Evolutionary conservation across 2,329 filamentous ascomycete genomes (phyloP).

Genomic region (Claviceps africana): DNA sequence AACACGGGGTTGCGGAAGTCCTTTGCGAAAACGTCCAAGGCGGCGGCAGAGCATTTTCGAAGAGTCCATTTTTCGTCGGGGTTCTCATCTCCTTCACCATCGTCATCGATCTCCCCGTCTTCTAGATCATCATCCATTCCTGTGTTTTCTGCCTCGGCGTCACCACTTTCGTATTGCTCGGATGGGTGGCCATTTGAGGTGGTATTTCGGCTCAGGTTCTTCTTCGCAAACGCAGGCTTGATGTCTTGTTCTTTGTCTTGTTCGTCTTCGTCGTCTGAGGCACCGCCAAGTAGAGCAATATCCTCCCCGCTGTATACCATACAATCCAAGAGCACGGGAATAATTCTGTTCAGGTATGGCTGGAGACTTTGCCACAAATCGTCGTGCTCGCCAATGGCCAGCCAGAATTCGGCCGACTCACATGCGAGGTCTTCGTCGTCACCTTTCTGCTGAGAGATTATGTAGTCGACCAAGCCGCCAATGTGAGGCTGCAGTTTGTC

Average conservation of each 20-base stretch:
- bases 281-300: conserved; percentile 68
- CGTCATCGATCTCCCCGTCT: conserved; percentile 75
- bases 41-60: conserved; percentile 91
- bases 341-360: conserved; percentile 69
- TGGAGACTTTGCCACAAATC: conserved; percentile 61
- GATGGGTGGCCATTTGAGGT: conserved; percentile 34
- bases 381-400: conserved; percentile 80
- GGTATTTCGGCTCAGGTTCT: conserved; percentile 41
- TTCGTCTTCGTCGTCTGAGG: conserved; percentile 77
- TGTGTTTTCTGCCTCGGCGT: conserved; percentile 40
- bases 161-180: conserved; percentile 10
- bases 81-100: conserved; percentile 65
- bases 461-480: conserved; percentile 78
- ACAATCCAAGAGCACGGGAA: conserved; percentile 79
- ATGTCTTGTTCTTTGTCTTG: conserved; percentile 87
- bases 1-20: conserved; percentile 85
- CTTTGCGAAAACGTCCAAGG: conserved; percentile 82
- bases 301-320: conserved; percentile 97
- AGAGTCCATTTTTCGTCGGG: conserved; percentile 91
- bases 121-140: conserved; percentile 62
- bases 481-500: conserved; percentile 87
- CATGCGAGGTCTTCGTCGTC: conserved; percentile 82
- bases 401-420: conserved; percentile 95
- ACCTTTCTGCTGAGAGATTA: conserved; percentile 75
- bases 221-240: conserved; percentile 79